phyloP scores from a whole-genome alignment of 768 basidiomycete genomes.

The Lyophyllum atratum region DNA sequence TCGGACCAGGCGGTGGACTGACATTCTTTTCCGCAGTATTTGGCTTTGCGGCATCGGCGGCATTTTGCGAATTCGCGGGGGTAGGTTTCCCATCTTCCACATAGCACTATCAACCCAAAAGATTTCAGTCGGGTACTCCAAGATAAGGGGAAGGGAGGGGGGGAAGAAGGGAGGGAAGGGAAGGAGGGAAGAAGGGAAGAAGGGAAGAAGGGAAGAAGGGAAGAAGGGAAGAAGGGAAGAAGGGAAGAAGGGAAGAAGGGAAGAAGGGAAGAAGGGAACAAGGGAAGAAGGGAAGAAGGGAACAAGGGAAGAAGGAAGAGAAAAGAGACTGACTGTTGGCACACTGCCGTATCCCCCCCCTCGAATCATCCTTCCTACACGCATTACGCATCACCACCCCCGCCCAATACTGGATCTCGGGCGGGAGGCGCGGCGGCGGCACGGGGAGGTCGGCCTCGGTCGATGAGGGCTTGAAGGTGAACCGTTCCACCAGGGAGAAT shows the following conservation, averaged over 20 bases:
- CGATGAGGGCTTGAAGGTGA: slow-evolving; percentile 91
- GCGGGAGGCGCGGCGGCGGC: slow-evolving; percentile 71
- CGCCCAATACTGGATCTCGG: slow-evolving; percentile 98
- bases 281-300: not conserved
- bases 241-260: slow-evolving; percentile 17
- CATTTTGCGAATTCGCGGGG: slow-evolving; percentile 98
- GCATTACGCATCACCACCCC: slow-evolving; percentile 99
- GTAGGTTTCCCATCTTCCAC: slow-evolving; percentile 91
- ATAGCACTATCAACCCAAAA: slow-evolving; percentile 63
- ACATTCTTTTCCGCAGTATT: slow-evolving; percentile 98
- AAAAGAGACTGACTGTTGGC: slow-evolving; percentile 78
- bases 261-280: not conserved
- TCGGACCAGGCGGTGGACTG: slow-evolving; percentile 97
- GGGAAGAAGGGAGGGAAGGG: not conserved
- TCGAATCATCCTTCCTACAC: slow-evolving; percentile 92
- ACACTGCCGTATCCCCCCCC: slow-evolving; percentile 95
- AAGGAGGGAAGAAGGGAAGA: not conserved
- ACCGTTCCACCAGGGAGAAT: slow-evolving; percentile 94
- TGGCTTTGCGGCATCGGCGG: slow-evolving; percentile 92
- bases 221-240: not conserved
- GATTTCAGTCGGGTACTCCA: not conserved
- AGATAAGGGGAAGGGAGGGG: not conserved
- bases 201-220: slow-evolving; percentile 17
- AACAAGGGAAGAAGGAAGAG: not conserved
- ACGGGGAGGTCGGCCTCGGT: slow-evolving; percentile 73